Evolutionary conservation across 2,329 filamentous ascomycete species (phyloP), one percentile per base, ranked within the genome.

Genomic region (Verticillium isaacii): DNA sequence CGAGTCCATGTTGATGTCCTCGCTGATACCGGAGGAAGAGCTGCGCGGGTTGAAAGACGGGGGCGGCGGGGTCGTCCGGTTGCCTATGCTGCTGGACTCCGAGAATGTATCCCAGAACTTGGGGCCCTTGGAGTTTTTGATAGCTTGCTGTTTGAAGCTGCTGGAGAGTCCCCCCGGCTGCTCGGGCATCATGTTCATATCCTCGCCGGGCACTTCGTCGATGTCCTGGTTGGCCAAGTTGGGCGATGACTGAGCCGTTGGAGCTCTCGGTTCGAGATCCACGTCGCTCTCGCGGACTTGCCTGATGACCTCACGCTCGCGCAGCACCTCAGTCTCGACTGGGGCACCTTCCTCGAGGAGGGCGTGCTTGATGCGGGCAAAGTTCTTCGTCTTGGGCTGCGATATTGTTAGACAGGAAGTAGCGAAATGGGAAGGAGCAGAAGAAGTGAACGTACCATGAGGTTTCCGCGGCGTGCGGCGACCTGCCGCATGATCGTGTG

Each of bases 361-460:
- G 3, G 93, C 93, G 9, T 94, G 95, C 64, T 91, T 88, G 67
- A 99, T 97, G 12, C 95, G 89, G 5, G 93, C 93, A 74, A 99
- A 99, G 0, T 90, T 93, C 77, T 97, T 96, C 0, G 94, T 95
- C 80, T 98, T 99, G 14, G 96, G 95, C 91, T 96, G 67, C 39
- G 39, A 14, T 52, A 58, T 12, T 14, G 15, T 56, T 19, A 32
- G 25, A 5, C 15, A 17, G n/a, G 3, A n/a, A 19, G 23, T 2
- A 56, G 17, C 23, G 54, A 54, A 54, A 14, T 1, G 32, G 45
- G 32, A 41, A 17, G 52, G 9, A 15, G 19, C 17, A 50, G 52
- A 19, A 60, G 58, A 17, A 32, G 57, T 61, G 6, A 32, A 78
- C 89, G 73, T 81, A 95, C 92, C 71, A 99, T 76, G 64, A 99